These are phyloP conservation scores for Dunaliella primolecta DNA, from an alignment of 139 green algal species.

Conservation along the genomic window DNA sequence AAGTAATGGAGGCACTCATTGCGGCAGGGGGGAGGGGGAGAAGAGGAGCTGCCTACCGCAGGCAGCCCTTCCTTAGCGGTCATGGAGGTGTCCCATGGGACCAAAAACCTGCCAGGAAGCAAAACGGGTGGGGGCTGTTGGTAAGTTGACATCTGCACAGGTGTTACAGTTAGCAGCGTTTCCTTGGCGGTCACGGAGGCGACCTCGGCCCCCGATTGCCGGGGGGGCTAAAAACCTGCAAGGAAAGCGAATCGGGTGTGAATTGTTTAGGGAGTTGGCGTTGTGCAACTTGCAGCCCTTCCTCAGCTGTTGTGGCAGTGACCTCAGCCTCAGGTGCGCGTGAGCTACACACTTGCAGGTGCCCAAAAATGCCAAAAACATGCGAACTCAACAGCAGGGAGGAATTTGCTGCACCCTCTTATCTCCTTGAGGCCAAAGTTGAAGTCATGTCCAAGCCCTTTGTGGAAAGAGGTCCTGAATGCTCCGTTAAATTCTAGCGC, in stretches of 20 bases:
- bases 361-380: too few species aligned
- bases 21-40: neutral
- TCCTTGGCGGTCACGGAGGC: slow-evolving; percentile 33
- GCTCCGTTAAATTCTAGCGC: too few species aligned
- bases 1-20: neutral
- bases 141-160: neutral
- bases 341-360: slow-evolving; percentile 32
- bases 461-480: too few species aligned
- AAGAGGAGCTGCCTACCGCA: neutral
- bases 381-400: too few species aligned
- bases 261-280: neutral
- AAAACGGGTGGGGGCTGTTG: neutral
- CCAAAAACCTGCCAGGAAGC: slow-evolving; percentile 33
- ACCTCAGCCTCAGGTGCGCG: slow-evolving; percentile 55
- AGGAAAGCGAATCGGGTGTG: neutral
- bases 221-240: slow-evolving; percentile 44
- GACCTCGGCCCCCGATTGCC: slow-evolving; percentile 52
- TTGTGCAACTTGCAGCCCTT: neutral
- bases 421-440: too few species aligned
- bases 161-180: neutral
- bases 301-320: slow-evolving; percentile 33
- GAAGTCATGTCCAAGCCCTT: too few species aligned
- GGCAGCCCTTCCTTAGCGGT: slow-evolving; percentile 11
- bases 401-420: too few species aligned
- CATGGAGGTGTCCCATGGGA: slow-evolving; percentile 41